These are phyloP conservation scores for Albatrellus ellisii DNA, from an alignment of 768 basidiomycete species.

Conservation along the genomic window DNA sequence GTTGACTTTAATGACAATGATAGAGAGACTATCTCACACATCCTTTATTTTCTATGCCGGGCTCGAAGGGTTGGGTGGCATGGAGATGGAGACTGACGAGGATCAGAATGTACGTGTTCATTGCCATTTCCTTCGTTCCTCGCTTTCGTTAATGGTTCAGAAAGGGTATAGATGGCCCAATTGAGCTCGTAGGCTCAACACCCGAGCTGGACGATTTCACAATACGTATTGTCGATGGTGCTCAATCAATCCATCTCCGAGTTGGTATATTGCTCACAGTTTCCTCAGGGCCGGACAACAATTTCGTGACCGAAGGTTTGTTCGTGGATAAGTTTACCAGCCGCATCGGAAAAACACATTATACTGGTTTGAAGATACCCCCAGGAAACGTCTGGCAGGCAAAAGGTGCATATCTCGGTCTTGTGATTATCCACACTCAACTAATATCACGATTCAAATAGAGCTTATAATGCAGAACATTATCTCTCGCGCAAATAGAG, in stretches of 20 bases:
- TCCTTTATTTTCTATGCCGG: conserved; percentile 83
- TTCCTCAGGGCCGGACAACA: conserved; percentile 42
- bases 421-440: conserved; percentile 1
- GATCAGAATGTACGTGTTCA: conserved; percentile 46
- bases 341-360: conserved; percentile 59
- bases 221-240: conserved; percentile 71
- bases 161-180: conserved; percentile 62
- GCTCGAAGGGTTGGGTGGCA: conserved; percentile 71
- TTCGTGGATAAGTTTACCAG: conserved; percentile 45
- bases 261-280: neutral
- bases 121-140: conserved; percentile 1
- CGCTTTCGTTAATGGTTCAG: neutral
- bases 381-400: conserved; percentile 73
- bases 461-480: conserved; percentile 54
- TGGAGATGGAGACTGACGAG: conserved; percentile 71
- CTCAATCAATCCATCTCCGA: conserved; percentile 6
- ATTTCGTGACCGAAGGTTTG: conserved; percentile 37
- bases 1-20: neutral
- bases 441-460: conserved; percentile 17
- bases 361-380: conserved; percentile 45
- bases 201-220: conserved; percentile 75
- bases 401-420: conserved; percentile 38
- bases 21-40: conserved; percentile 38
- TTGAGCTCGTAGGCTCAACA: conserved; percentile 60
- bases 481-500: conserved; percentile 38